Evolutionary conservation across 1,139 yeast genomes (phyloP), one percentile per base, ranked within the genome.

Genomic region (Hansenula lynferdii): DNA sequence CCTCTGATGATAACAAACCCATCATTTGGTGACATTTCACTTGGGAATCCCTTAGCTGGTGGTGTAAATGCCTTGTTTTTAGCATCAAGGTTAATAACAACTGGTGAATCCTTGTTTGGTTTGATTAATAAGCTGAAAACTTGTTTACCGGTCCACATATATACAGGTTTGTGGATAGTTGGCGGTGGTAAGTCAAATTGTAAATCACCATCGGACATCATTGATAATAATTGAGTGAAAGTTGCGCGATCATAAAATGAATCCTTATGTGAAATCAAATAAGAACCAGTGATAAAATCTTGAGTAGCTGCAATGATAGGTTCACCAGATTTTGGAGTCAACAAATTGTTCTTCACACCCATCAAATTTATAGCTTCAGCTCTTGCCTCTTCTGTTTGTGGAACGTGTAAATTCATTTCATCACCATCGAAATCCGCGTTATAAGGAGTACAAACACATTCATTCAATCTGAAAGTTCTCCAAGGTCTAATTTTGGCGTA

Each of bases 391-490:
- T 94, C 98, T 0, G 98, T 92, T 65, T 94, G 99, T 3, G 98
- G 98, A 32, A 94, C 98, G 58, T 94, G 99, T 58, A 94, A 71
- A 62, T 94, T 94, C 99, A 94, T 94, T 65, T 94, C 99, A 65
- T 94, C 99, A 62, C 99, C 99, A 64, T 94, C 99, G 58, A 94
- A 94, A 75, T 94, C 99, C 31, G 99, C 99, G 62, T 94, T 94
- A 65, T 92, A 94, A 2, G 98, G 98, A 0, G 98, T 92, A 70
- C 99, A 94, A 14, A 92, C 98, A 83, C 99, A 94, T 64, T 94
- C 99, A 58, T 94, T 94, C 53, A 94, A 74, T 51, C 99, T 73
- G 67, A 94, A 86, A 1, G 99, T 94, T 68, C 98, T 76, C 98
- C 98, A 94, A 1, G 98, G 98, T 53, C 96, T 76, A 53, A 94